phyloP scores from a whole-genome alignment of 2,329 filamentous ascomycete species.

The Hysterium pulicare region DNA sequence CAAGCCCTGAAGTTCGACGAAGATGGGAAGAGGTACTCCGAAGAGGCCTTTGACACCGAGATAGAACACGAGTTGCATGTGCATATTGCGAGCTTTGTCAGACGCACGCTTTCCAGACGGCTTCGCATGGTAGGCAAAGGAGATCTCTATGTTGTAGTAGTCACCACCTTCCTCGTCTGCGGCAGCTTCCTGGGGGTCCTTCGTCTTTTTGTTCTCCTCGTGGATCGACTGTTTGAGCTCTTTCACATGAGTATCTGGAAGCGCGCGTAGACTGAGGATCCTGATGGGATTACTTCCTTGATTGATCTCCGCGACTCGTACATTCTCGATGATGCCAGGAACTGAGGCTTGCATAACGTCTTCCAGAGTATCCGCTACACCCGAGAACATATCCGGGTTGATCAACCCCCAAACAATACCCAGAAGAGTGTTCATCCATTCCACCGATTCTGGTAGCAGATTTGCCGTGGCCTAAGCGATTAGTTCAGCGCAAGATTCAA shows the following conservation, averaged over 20 bases:
- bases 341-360: conserved; percentile 97
- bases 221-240: conserved; percentile 80
- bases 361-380: conserved; percentile 86
- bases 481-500: conserved; percentile 5
- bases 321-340: conserved; percentile 86
- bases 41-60: conserved; percentile 86
- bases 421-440: conserved; percentile 90
- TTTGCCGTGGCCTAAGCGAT: conserved; percentile 67
- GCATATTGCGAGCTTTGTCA: conserved; percentile 89
- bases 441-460: conserved; percentile 83
- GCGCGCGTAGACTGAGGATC: conserved; percentile 79
- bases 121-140: conserved; percentile 85
- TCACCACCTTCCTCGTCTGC: conserved; percentile 88
- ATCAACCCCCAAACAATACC: conserved; percentile 84
- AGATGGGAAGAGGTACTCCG: conserved; percentile 82
- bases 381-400: conserved; percentile 93
- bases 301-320: conserved; percentile 90
- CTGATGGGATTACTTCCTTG: conserved; percentile 89
- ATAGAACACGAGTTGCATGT: conserved; percentile 94
- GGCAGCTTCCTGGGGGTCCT: conserved; percentile 81
- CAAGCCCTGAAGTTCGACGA: conserved; percentile 85
- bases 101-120: conserved; percentile 68
- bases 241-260: conserved; percentile 77
- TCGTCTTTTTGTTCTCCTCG: conserved; percentile 72
- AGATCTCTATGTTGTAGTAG: conserved; percentile 88